These are phyloP conservation scores for Penstemon eatonii DNA, from an alignment of 257 asterid species.

Conservation along the genomic window DNA sequence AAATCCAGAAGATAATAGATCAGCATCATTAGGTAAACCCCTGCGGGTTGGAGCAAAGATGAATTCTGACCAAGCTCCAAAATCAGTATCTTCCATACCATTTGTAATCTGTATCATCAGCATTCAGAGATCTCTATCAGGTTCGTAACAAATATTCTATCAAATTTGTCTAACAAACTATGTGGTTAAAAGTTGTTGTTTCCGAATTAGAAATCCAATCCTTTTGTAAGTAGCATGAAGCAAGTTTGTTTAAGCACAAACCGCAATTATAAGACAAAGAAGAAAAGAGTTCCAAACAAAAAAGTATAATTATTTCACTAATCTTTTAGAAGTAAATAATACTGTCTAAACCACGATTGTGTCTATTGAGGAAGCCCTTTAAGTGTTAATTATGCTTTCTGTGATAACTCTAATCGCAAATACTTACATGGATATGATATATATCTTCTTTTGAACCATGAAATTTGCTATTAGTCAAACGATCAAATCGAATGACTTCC, in stretches of 20 bases:
- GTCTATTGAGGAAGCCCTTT: too few species aligned
- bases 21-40: slow-evolving; percentile 32
- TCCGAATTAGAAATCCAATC: too few species aligned
- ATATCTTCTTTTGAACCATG: slow-evolving; percentile 30
- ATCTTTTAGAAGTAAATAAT: too few species aligned
- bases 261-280: too few species aligned
- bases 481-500: slow-evolving; percentile 34
- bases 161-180: too few species aligned
- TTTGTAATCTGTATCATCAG: slow-evolving; percentile 38
- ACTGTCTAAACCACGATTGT: too few species aligned
- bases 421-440: slow-evolving; percentile 40
- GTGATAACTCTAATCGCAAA: not conserved
- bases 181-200: too few species aligned
- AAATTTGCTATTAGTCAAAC: slow-evolving; percentile 15
- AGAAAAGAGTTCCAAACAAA: too few species aligned
- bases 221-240: too few species aligned
- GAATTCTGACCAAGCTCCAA: slow-evolving; percentile 49
- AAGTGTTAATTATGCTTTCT: too few species aligned
- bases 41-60: slow-evolving; percentile 45
- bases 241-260: too few species aligned
- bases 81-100: slow-evolving; percentile 45
- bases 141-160: not conserved
- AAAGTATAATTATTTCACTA: too few species aligned
- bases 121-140: not conserved
- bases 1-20: slow-evolving; percentile 46